A percentile compares a stretch with the other conserved stretches of the same genome.
phyloP scores from a whole-genome alignment of 192 early-diverging fungal genomes.

The Coemansia sp. region DNA sequence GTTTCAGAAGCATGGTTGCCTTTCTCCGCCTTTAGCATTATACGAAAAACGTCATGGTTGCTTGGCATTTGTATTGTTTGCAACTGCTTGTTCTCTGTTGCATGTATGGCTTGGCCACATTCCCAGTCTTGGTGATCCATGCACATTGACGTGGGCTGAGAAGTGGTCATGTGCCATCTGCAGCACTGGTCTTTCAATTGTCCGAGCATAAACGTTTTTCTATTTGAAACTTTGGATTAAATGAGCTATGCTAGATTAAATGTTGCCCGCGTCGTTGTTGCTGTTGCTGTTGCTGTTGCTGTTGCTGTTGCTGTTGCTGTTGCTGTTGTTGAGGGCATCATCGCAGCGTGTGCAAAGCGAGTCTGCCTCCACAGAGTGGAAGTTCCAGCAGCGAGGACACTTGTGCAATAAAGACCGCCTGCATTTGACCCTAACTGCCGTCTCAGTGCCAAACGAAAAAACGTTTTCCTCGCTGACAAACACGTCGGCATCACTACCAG shows the following conservation, averaged over 20 bases:
- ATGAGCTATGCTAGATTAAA: neutral
- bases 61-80: neutral
- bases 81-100: neutral
- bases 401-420: conserved; percentile 62
- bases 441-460: conserved; percentile 19
- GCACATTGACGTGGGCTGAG: neutral
- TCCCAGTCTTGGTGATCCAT: neutral
- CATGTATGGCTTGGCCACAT: neutral
- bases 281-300: conserved; percentile 11
- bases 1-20: neutral
- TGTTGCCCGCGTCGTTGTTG: conserved; percentile 25
- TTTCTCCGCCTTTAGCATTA: neutral
- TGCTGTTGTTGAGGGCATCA: conserved; percentile 11
- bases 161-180: conserved; percentile 6
- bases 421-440: conserved; percentile 49
- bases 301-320: conserved; percentile 13
- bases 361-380: conserved; percentile 52
- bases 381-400: conserved; percentile 83
- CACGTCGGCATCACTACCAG: conserved; percentile 2
- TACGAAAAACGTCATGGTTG: neutral
- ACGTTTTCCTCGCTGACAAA: conserved; percentile 18
- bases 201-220: neutral
- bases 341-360: conserved; percentile 65
- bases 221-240: neutral
- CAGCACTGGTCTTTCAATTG: neutral